Evolutionary conservation across 345 rosid species (phyloP), one percentile per base, ranked within the genome.

Genomic region (Raphanus sativus): DNA sequence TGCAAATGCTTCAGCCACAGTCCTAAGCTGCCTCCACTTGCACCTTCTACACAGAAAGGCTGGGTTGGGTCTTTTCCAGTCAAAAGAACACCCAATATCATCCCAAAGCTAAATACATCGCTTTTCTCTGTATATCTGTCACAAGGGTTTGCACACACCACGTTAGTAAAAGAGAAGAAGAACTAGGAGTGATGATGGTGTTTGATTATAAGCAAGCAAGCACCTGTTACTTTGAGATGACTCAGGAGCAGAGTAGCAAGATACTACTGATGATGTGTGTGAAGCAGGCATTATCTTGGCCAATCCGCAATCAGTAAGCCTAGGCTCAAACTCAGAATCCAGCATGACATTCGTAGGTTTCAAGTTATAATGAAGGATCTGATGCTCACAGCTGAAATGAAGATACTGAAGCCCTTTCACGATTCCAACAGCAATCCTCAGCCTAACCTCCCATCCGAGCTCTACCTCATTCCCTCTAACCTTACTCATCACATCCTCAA

Each of bases 31-130:
- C 69, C 91, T 28, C 88, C 86, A 11, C 64, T 74, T 5, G 84
- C 84, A 70, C 83, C 85, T 84, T 92, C 97, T 4, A 79, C 83
- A 30, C 90, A 86, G 80, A 90, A 88, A 16, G 90, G 85, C 1
- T 85, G 90, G 0, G 77, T 82, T 0, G 96, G 99, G 74, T 90
- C 91, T 79, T 84, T 88, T 60, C 98, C 98, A 0, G 97, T 92
- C 73, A 94, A 79, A 17, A 92, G 85, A 84, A 90, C 90, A 42
- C 89, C 99, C 74, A 94, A 48, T 79, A 94, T 86, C 89, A 90
- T 86, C 84, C 99, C 99, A 21, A 94, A 94, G 91, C 97, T 92
- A 84, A 87, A 94, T 63, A 94, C 79, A 69, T 92, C 99, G 58
- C 96, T 90, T 78, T 89, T 94, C 58, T 90, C 97, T 0, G 92